Conservation (phyloP, 108 stramenopile species). For the Cylindrotheca fusiformis region DNA sequence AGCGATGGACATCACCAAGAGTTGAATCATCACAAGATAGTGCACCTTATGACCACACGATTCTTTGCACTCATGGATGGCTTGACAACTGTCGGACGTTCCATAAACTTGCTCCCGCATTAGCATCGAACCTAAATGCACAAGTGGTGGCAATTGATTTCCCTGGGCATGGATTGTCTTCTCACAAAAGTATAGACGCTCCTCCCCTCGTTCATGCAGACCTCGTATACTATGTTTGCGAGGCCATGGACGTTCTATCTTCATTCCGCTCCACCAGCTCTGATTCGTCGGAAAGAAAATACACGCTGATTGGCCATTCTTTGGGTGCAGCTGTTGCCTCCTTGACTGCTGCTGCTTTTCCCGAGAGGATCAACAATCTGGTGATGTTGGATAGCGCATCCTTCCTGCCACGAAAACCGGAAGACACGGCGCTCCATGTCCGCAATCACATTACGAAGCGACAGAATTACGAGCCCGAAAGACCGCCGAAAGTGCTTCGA, state of each 20-base stretch:
- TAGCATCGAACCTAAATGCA: conserved; percentile 25
- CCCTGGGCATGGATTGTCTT: conserved; percentile 36
- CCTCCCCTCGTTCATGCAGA: conserved; percentile 30
- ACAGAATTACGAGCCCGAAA: neutral
- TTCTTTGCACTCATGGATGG: conserved; percentile 76
- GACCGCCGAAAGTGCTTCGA: conserved; percentile 34
- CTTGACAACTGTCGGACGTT: conserved; percentile 69
- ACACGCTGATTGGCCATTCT: conserved; percentile 58
- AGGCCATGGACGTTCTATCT: conserved; percentile 23
- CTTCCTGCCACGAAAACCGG: conserved; percentile 36
- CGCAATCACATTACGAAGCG: conserved; percentile 24
- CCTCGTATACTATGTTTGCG: conserved; percentile 33
- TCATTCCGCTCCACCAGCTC: conserved; percentile 2
- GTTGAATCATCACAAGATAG: neutral
- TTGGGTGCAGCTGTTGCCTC: conserved; percentile 65
- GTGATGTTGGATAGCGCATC: conserved; percentile 68
- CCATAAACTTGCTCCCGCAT: conserved; percentile 46
- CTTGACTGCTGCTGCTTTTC: conserved; percentile 59
- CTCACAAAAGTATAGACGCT: conserved; percentile 29
- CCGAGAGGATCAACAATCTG: conserved; percentile 54
- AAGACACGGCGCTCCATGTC: conserved; percentile 47
- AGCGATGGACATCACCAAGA: conserved; percentile 8
- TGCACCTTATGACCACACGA: neutral
- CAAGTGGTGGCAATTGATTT: conserved; percentile 29
- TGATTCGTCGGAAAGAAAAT: conserved; percentile 19